Conservation (phyloP, 2,329 filamentous ascomycete species). For the Annulohypoxylon truncatum region DNA sequence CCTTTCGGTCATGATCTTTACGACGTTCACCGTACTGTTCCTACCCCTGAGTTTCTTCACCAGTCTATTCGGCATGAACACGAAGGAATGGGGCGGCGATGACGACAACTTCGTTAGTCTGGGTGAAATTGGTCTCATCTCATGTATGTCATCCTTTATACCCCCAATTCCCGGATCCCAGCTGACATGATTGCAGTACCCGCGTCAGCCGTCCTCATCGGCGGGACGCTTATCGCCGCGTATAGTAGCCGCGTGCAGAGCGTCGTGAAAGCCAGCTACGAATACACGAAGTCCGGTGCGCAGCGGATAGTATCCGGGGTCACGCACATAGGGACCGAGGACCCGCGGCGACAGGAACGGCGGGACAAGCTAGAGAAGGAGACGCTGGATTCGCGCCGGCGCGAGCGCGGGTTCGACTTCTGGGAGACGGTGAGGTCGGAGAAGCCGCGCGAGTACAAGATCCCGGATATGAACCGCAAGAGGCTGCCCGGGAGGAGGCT, state of each 20-base stretch:
- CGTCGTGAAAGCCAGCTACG: conserved; percentile 46
- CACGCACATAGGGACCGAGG: conserved; percentile 46
- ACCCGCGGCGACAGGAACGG: conserved; percentile 39
- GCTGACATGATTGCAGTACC: conserved; percentile 50
- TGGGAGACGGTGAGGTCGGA: conserved; percentile 54
- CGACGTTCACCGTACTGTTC: conserved; percentile 72
- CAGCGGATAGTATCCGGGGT: conserved; percentile 33
- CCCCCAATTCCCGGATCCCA: conserved; percentile 29
- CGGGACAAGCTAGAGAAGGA: conserved; percentile 43
- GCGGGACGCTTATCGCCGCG: conserved; percentile 63
- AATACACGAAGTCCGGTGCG: conserved; percentile 12
- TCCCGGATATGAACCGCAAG: conserved; percentile 53
- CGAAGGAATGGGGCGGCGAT: conserved; percentile 67
- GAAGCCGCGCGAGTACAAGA: conserved; percentile 50
- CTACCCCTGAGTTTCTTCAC: conserved; percentile 74
- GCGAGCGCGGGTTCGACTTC: conserved; percentile 55
- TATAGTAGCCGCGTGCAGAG: conserved; percentile 63
- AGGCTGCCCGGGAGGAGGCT: conserved; percentile 26
- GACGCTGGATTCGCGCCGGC: conserved; percentile 35
- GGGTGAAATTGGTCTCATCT: conserved; percentile 59
- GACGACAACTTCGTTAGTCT: conserved; percentile 57
- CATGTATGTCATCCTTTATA: conserved; percentile 47
- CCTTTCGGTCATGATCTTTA: conserved; percentile 74
- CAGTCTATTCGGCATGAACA: conserved; percentile 74
- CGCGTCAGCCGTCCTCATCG: conserved; percentile 61